Evolutionary conservation across 805 yeast genomes (phyloP), one percentile per base, ranked within the genome.

Genomic region (Saccharomycopsis fibuligera): DNA sequence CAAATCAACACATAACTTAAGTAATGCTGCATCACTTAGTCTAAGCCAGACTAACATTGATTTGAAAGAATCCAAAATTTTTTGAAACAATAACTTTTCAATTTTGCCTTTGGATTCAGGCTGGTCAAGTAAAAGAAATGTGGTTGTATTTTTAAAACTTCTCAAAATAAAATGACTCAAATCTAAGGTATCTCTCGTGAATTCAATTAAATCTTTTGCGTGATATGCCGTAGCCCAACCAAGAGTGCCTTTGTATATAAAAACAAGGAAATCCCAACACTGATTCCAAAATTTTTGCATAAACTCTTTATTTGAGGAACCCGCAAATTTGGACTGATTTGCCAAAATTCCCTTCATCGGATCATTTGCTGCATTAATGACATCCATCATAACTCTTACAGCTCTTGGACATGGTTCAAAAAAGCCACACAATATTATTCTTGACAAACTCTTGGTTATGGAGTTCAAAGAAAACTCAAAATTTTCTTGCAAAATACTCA

Each of bases 141-240:
- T 62, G 17, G 61, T 65, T 36, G 79, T 60, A n/a, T 74, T 68
- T 50, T 81, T 69, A 58, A 76, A 84, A 2, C 90, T 78, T 48
- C 75, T 80, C n/a, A 90, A 61, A 30, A 90, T 66, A 1, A 72
- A 63, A 53, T 82, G 81, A 50, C 95, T 82, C 29, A 86, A 69
- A 56, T 90, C 96, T 44, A 91, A 70, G 0, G 87, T 81, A 60
- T 88, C 96, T 61, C 95, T 76, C 2, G 96, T 86, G 57, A 88
- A 90, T 49, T 89, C 95, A 38, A 82, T 75, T 57, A 87, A 68
- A 44, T 74, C 75, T 0, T 72, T 68, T 19, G 75, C 68, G 25
- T 76, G 75, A 57, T 79, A 82, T 8, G 17, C 22, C 1, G 72
- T 64, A 0, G 96, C 88, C 99, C 99, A 91, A 2, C 62, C 62